These are phyloP conservation scores for Lithocarpus polystachyus DNA, from an alignment of 306 rosid species.

Conservation along the genomic window DNA sequence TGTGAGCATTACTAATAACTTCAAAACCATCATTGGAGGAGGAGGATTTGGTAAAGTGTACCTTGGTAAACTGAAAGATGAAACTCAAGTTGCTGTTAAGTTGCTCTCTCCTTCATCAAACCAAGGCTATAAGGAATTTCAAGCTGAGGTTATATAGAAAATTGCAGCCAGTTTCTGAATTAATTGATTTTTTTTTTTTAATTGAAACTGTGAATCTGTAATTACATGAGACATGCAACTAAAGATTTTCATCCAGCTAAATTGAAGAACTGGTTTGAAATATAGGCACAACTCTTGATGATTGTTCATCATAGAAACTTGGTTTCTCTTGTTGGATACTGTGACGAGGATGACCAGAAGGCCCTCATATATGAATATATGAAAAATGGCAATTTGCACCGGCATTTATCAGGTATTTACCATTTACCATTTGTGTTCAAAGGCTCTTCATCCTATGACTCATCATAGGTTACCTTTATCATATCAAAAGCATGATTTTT, in stretches of 20 bases:
- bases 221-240: no score
- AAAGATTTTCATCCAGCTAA: neutral
- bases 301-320: constrained; percentile 26
- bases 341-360: constrained; percentile 15
- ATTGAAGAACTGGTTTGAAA: neutral
- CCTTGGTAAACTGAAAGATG: constrained; percentile 16
- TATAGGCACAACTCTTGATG: constrained; percentile 2
- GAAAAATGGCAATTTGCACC: constrained; percentile 19
- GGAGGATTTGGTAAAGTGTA: constrained; percentile 56
- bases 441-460: neutral
- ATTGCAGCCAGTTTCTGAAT: no score
- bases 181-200: no score
- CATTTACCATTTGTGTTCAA: neutral
- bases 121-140: no score
- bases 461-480: neutral
- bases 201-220: no score
- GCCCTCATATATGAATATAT: constrained; percentile 24
- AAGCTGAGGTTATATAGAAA: constrained; percentile 9
- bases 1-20: constrained; percentile 32
- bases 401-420: constrained; percentile 9
- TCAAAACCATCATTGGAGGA: constrained; percentile 31
- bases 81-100: neutral
- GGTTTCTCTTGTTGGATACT: constrained; percentile 29
- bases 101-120: no score
- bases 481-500: no score